phyloP scores from a whole-genome alignment of 495 filamentous ascomycete species.

The Xylaria acuta region DNA sequence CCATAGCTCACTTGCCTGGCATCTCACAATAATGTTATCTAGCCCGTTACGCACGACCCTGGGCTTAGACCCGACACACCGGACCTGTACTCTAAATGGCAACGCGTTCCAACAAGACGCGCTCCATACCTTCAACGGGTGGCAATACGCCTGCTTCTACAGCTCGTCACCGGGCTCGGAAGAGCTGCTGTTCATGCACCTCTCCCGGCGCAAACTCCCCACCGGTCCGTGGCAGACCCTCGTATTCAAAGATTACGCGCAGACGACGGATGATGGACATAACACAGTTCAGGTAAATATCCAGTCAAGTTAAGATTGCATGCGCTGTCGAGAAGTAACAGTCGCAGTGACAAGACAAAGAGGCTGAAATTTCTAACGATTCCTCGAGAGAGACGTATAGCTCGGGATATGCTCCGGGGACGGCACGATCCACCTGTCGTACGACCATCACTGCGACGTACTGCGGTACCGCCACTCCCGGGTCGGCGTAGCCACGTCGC shows the following conservation, averaged over 20 bases:
- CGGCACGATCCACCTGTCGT: slow-evolving; percentile 56
- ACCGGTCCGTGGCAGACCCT: slow-evolving; percentile 48
- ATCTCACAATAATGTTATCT: slow-evolving; percentile 17
- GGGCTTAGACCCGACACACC: slow-evolving; percentile 45
- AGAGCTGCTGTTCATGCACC: slow-evolving; percentile 50
- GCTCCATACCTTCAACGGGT: slow-evolving; percentile 46
- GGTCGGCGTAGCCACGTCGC: slow-evolving; percentile 44
- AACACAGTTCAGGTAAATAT: slow-evolving; percentile 53
- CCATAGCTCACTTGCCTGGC: neutral
- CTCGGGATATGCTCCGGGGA: slow-evolving; percentile 55
- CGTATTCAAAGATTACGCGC: slow-evolving; percentile 54
- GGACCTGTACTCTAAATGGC: slow-evolving; percentile 48
- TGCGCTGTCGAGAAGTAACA: neutral
- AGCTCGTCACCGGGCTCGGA: slow-evolving; percentile 33
- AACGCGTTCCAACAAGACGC: slow-evolving; percentile 54
- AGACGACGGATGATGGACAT: slow-evolving; percentile 56
- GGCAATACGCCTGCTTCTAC: slow-evolving; percentile 57
- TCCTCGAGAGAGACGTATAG: slow-evolving; percentile 26
- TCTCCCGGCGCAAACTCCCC: slow-evolving; percentile 50
- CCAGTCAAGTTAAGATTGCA: neutral
- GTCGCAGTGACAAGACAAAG: neutral
- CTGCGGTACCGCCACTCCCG: slow-evolving; percentile 53
- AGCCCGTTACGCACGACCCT: slow-evolving; percentile 29
- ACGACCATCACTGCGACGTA: slow-evolving; percentile 53
- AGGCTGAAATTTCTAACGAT: slow-evolving; percentile 2